Percentiles rank a stretch among this genome's conserved stretches.
phyloP scores from a whole-genome alignment of 2,329 filamentous ascomycete genomes.

The Fusarium buharicum region DNA sequence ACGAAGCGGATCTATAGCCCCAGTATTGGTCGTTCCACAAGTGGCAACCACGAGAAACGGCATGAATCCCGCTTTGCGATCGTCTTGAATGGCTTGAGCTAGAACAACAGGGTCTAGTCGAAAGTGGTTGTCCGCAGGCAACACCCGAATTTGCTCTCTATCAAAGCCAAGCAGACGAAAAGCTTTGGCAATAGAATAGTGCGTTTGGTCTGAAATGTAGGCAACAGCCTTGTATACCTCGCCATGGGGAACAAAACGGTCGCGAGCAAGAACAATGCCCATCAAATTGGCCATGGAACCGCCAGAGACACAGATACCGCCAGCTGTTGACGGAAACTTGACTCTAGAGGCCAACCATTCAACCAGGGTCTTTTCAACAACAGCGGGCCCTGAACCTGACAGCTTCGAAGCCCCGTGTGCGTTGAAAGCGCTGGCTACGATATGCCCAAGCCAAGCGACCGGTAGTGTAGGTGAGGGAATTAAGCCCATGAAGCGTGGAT shows the following conservation, averaged over 20 bases:
- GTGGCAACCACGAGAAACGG: conserved; percentile 28
- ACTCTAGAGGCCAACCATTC: conserved; percentile 35
- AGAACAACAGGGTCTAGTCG: background rate
- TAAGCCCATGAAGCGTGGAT: conserved; percentile 36
- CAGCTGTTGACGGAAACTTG: conserved; percentile 29
- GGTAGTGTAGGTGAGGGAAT: conserved; percentile 40
- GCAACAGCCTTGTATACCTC: conserved; percentile 3
- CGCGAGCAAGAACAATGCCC: conserved; percentile 37
- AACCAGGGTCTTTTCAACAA: conserved; percentile 41
- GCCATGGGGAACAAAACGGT: conserved; percentile 25
- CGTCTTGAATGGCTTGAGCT: accelerated
- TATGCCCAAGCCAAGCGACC: conserved; percentile 41
- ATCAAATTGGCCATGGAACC: conserved; percentile 45
- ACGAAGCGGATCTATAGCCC: conserved; percentile 12
- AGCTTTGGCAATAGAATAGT: conserved; percentile 25
- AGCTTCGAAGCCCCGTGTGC: conserved; percentile 34
- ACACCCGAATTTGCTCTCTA: background rate
- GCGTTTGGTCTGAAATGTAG: conserved; percentile 21
- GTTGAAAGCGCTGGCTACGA: conserved; percentile 36
- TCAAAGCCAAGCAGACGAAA: conserved; percentile 13
- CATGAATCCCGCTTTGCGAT: conserved; percentile 5
- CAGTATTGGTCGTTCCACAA: conserved; percentile 32
- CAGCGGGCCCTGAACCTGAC: conserved; percentile 39
- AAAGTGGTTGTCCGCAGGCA: background rate
- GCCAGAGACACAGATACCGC: no score